Evolutionary conservation across 2,329 filamentous ascomycete species (phyloP), one percentile per base, ranked within the genome.

Genomic region (Nothophoma quercina): DNA sequence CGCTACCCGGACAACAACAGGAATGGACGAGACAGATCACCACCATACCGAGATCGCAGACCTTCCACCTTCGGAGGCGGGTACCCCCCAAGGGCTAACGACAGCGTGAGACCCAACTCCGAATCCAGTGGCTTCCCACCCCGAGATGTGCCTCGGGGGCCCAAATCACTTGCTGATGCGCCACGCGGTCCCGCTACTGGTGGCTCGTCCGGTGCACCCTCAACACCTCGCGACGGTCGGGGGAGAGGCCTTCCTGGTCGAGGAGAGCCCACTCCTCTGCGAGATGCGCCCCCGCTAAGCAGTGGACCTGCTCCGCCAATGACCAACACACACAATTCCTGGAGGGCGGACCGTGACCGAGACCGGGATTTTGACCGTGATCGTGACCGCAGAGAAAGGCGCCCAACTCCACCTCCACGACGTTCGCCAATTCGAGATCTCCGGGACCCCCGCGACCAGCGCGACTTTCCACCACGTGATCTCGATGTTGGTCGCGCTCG

Each of bases 91-190:
- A 74, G 76, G 43, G 74, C 73, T 44, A 78, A 74, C 56, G 70
- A 74, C 16, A 67, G 44, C 46, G 56, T 59, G 19, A 62, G 72
- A 13, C 63, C 67, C 13, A 68, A 63, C 32, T 45, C 61, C 19
- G 72, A 74, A n/a, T 56, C 67, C 5, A 51, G 50, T 35, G 57
- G 44, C 3, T 74, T 73, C 21, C 62, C 65, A 15, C 51, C 70
- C 2, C 60, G 71, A 55, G 90, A 96, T 58, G 88, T 90, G 2
- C 92, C 92, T 3, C 84, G 91, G 49, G 92, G 90, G 0, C 91
- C 92, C 9, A 91, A 93, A 73, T 90, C 89, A 4, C 78, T 92
- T 51, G 83, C 89, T 54, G 90, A 93, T 84, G 23, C 83, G 13
- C 68, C 75, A 40, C 73, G 77, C 44, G 69, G 70, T n/a, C 70